Percentiles rank a stretch among this genome's conserved stretches.
These are phyloP conservation scores for Hypoxylon lienhwacheense DNA, from an alignment of 495 filamentous ascomycete species.

Conservation along the genomic window DNA sequence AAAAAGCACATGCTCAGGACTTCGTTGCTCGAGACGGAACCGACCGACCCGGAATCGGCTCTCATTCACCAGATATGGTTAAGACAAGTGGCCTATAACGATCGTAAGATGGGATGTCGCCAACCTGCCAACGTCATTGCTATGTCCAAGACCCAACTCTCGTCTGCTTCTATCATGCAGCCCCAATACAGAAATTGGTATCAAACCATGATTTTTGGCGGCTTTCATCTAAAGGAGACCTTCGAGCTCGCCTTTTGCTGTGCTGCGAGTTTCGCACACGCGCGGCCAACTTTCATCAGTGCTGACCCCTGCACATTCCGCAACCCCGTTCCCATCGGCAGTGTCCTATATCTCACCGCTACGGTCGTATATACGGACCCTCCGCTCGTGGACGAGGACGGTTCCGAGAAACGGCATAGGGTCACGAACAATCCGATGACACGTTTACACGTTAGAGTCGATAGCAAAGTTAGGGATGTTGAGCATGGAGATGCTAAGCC, in stretches of 20 bases:
- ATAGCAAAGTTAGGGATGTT: conserved; percentile 75
- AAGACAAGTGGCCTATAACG: conserved; percentile 67
- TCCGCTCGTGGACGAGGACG: conserved; percentile 48
- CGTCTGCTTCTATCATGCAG: conserved; percentile 81
- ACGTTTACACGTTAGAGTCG: conserved; percentile 73
- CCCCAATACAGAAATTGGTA: conserved; percentile 83
- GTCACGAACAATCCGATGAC: conserved; percentile 51
- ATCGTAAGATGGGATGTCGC: conserved; percentile 58
- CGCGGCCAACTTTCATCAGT: conserved; percentile 73
- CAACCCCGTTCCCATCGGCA: conserved; percentile 82
- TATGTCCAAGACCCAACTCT: conserved; percentile 69
- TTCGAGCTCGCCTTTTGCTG: conserved; percentile 91
- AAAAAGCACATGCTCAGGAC: conserved; percentile 68
- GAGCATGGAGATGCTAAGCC: conserved; percentile 75
- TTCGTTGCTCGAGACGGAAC: conserved; percentile 69
- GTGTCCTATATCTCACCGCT: conserved; percentile 77
- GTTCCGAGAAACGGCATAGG: conserved; percentile 35
- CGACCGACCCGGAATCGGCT: conserved; percentile 74
- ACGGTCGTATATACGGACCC: conserved; percentile 79
- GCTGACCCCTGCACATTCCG: conserved; percentile 82
- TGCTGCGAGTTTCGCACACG: conserved; percentile 75
- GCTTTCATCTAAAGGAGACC: conserved; percentile 77
- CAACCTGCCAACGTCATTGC: conserved; percentile 65
- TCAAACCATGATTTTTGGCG: conserved; percentile 90
- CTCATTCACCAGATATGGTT: conserved; percentile 83